phyloP scores from a whole-genome alignment of 345 rosid species.

The Hibiscus syriacus region DNA sequence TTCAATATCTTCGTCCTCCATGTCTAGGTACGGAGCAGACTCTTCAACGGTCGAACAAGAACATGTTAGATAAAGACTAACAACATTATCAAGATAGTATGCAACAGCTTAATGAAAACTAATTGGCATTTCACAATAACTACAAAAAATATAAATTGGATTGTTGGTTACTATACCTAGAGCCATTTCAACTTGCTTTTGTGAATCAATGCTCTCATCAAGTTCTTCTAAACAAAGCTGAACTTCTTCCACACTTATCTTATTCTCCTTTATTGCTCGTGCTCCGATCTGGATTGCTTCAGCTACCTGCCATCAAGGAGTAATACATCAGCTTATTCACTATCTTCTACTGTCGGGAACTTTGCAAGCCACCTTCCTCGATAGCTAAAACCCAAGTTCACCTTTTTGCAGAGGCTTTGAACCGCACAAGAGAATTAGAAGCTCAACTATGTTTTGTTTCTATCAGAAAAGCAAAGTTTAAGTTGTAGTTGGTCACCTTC shows the following conservation, averaged over 20 bases:
- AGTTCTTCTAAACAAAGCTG: slow-evolving; percentile 67
- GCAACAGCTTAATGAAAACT: background rate
- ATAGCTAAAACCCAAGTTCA: background rate
- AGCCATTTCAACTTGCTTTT: slow-evolving; percentile 62
- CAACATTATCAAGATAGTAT: background rate
- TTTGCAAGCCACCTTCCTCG: background rate
- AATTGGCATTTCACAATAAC: background rate
- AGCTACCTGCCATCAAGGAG: slow-evolving; percentile 43
- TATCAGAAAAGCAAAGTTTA: background rate
- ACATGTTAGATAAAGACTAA: slow-evolving; percentile 4
- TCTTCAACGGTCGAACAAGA: slow-evolving; percentile 32
- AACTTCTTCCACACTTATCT: slow-evolving; percentile 68
- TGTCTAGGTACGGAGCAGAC: slow-evolving; percentile 32
- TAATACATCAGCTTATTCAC: background rate
- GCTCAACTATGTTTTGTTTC: background rate
- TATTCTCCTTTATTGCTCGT: slow-evolving; percentile 56
- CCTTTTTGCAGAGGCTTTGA: background rate
- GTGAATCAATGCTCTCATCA: slow-evolving; percentile 59
- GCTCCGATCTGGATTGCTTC: slow-evolving; percentile 84
- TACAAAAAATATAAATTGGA: background rate
- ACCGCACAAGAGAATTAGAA: background rate
- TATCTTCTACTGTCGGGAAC: slow-evolving; percentile 1
- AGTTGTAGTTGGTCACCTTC: slow-evolving; percentile 34
- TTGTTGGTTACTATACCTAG: slow-evolving; percentile 42
- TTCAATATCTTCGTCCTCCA: slow-evolving; percentile 67